Evolutionary conservation across 805 yeast species (phyloP), one percentile per base, ranked within the genome.

Genomic region (Candida gorgasii): DNA sequence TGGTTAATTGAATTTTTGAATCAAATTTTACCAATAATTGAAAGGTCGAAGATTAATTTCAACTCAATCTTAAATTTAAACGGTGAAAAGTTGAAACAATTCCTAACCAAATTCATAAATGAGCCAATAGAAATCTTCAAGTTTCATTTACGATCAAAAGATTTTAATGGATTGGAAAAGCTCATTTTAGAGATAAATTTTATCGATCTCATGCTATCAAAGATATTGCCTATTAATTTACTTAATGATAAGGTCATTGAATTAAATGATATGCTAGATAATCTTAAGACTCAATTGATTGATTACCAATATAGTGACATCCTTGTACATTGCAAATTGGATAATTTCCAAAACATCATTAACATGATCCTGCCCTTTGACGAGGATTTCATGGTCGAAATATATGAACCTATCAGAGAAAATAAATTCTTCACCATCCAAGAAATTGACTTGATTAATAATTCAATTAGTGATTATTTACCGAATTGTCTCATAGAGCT

Each of bases 321-420:
- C 12, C 61, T 85, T 29, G 62, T 66, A 13, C 75, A 72, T 30
- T 76, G 86, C 17, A 78, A 78, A 0, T 59, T 85, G 23, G 67
- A 66, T n/a, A 78, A 83, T 42, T 79, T 76, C 50, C 79, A 72
- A 56, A 85, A 83, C 54, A 60, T 85, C 38, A 68, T 84, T 44
- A 82, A 82, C 53, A 80, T 85, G 84, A 82, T 86, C n/a, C 81
- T 78, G 59, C 84, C 86, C 11, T 60, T 83, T 14, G 79, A 80
- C 19, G 40, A 41, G 7, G 44, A 41, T 4, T 77, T 78, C 47
- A 82, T 84, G 40, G 79, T 78, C 22, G 73, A 79, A 16, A 72
- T 84, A 55, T 86, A 86, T 58, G 67, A 79, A 44, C 84, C 90
- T 1, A 73, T 84, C 13, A 61, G 63, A 2, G 89, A 84, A 49